Base-by-base conservation (phyloP, 1,139 yeast species). In the Candida anutae region DNA sequence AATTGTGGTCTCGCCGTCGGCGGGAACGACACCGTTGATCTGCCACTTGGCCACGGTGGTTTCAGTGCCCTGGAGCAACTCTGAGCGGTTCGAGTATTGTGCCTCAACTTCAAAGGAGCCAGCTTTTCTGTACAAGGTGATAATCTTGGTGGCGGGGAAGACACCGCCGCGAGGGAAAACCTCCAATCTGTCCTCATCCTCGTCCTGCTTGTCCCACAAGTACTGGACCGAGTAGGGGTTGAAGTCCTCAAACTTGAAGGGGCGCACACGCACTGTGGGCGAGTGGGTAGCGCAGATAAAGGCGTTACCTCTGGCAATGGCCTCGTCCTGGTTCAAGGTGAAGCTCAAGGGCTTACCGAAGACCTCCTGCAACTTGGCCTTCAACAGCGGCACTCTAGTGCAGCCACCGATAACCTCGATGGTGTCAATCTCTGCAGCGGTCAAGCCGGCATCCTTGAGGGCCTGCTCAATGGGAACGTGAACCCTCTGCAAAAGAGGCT, bases 201-300 rank as follows among this genome's bases (percentile, higher is more conserved):
- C 97, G 38, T 76, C 88, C 57, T 84, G 87, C 58, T 88, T 75
- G 53, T 81, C 94, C 98, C 98, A 93, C 62, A 66, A 75, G 76
- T 85, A 93, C 29, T 96, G 82, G 43, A 93, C 96, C 26, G 95
- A 77, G 75, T 76, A 74, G 48, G 78, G 82, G 76, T 88, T 88
- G 57, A 79, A 68, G 60, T 90, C 99, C 69, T 90, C 96, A 54
- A 88, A 90, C 67, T 88, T 90, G 80, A 90, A 90, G 47, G 96
- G 96, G 66, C 97, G 82, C 33, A 93, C 98, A 69, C 98, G 83
- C 51, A 90, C 78, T 43, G 96, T 88, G 62, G 98, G 98, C 17
- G 98, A 90, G 73, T 88, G 97, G 65, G 88, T 84, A 46, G 98
- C 99, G 63, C 98, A 90, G 52, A 93, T 84, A 65, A 90, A 93